Evolutionary conservation across 176 grass and related monocot species (phyloP), one percentile per base, ranked within the genome.

Genomic region (Eleusine indica): DNA sequence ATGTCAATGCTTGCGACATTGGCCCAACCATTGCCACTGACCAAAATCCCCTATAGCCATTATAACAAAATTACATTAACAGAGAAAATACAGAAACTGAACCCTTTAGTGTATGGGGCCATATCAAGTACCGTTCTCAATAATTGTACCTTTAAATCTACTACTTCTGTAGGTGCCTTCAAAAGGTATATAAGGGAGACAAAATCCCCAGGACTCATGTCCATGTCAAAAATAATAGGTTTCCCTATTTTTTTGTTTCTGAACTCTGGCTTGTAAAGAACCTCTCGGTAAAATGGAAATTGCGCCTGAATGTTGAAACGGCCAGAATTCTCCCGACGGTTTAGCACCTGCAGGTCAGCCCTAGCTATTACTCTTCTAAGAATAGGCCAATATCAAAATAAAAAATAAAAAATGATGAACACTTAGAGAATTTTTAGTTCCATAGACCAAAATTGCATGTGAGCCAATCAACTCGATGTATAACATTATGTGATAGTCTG

Each of bases 141-240:
- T 17, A 88, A 71, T 32, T 13, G 17, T 91, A 97, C 92, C 90
- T 91, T 98, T 5, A 98, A 84, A 66, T 98, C 82, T 77, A 95
- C 74, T 78, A 67, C 62, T 84, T 98, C 92, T 9, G 76, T 63
- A 82, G 95, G 92, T 14, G 85, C 89, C 74, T 98, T 98, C 63
- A 98, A 91, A 35, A 98, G 92, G 70, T 91, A 95, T 85, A 98
- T 86, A 75, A 98, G 92, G 5, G 92, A 86, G 58, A 98, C 19
- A 73, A 98, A 95, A 81, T 95, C 92, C 82, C 95, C 95, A 66
- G 92, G 82, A 80, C 92, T 98, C 95, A 95, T 93, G 74, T 97
- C 95, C 88, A 97, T 94, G 68, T 93, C 84, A 73, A 98, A 88
- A 75, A 98, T 72, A 53, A 91, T 73, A 48, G 77, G 73, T 78